Evolutionary conservation across 2,329 filamentous ascomycete genomes (phyloP).

Genomic region (Tricladium varicosporioides): DNA sequence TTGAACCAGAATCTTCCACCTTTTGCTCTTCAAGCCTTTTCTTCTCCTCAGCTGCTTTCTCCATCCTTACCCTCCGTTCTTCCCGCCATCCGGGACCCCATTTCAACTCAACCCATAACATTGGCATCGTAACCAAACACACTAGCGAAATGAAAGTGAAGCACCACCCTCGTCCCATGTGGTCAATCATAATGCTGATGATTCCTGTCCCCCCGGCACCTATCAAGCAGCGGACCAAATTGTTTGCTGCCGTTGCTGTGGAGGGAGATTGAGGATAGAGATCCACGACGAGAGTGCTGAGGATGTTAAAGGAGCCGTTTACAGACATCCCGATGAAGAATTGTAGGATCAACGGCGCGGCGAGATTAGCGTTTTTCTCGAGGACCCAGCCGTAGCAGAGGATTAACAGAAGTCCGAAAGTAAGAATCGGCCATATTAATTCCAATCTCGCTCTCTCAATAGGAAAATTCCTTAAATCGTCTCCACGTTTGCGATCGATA

Average conservation of each 20-base stretch:
- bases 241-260: slow-evolving; percentile 62
- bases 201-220: slow-evolving; percentile 59
- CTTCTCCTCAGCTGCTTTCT: slow-evolving; percentile 33
- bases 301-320: slow-evolving; percentile 60
- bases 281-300: slow-evolving; percentile 64
- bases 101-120: slow-evolving; percentile 48
- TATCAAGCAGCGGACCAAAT: slow-evolving; percentile 59
- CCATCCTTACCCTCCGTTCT: slow-evolving; percentile 44
- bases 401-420: slow-evolving; percentile 50
- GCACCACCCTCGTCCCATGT: slow-evolving; percentile 60
- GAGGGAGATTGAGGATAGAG: slow-evolving; percentile 59
- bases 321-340: slow-evolving; percentile 57
- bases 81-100: slow-evolving; percentile 50
- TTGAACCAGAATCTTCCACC: slow-evolving; percentile 1
- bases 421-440: slow-evolving; percentile 52
- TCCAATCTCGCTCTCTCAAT: slow-evolving; percentile 46
- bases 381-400: slow-evolving; percentile 59
- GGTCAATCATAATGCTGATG: slow-evolving; percentile 55
- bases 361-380: slow-evolving; percentile 48
- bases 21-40: slow-evolving; percentile 17
- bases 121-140: slow-evolving; percentile 46
- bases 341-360: slow-evolving; percentile 52
- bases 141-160: slow-evolving; percentile 57
- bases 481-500: slow-evolving; percentile 55
- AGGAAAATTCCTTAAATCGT: slow-evolving; percentile 35